Evolutionary conservation across 2,329 filamentous ascomycete genomes (phyloP), one percentile per base, ranked within the genome.

Genomic region (Lasiodiplodia citricola): DNA sequence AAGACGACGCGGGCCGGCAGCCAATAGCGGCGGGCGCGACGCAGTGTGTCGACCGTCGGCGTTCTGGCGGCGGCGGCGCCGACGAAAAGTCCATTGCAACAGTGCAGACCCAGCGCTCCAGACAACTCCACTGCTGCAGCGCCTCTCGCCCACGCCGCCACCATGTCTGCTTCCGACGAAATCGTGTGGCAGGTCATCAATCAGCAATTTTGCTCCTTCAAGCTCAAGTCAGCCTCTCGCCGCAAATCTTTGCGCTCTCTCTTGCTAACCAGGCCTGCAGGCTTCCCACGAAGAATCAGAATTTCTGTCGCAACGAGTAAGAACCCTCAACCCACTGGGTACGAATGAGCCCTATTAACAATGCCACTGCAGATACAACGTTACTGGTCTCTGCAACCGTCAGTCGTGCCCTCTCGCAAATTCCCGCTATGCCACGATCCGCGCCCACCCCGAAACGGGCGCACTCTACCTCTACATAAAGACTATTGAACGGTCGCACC

Each of bases 171-270:
- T 11, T 96, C 93, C 71, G 95, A 98, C 85, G 95, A 98, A 82
- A 96, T 98, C 73, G 91, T 98, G 72, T 99, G 96, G 96, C 90
- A 94, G 80, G 92, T 97, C 69, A 97, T 97, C 74, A 96, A 97
- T 82, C 92, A 96, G 82, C 92, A 95, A 78, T 96, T 96, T 80
- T 98, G 96, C 84, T 91, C 92, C 64, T 98, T 94, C 86, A 97
- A 97, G 79, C 86, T 98, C 73, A 97, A 97, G 89, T 79, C 18
- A 5, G 67, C 23, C 14, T 10, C 23, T 76, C 11, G 14, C 14
- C 5, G 7, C 55, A 31, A 14, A n/a, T 35, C 44, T 75, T 73
- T n/a, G 78, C 78, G 66, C 57, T 37, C 51, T 16, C 28, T 14
- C 47, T 58, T 31, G 51, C 54, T 63, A 31, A 57, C 65, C 38